Percentiles rank a stretch among this genome's conserved stretches.
Conservation (phyloP, 2,329 filamentous ascomycete genomes). For the Xylariaceae sp. region DNA sequence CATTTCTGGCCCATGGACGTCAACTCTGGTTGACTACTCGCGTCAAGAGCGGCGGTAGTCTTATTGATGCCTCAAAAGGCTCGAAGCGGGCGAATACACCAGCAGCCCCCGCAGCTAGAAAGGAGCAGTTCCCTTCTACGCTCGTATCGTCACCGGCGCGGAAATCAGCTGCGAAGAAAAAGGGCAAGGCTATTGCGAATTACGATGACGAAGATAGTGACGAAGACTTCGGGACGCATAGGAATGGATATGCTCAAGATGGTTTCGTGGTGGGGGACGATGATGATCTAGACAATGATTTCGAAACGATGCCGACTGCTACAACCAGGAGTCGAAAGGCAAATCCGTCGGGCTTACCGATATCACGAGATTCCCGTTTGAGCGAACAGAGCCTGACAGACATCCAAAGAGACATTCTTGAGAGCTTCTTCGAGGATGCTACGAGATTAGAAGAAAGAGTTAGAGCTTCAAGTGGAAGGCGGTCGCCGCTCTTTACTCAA, state of each 20-base stretch:
- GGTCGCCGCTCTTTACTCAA: conserved; percentile 61
- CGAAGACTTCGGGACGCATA: conserved; percentile 33
- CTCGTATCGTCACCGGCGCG: conserved; percentile 50
- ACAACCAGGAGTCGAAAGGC: conserved; percentile 34
- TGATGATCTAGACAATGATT: conserved; percentile 41
- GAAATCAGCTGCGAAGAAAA: conserved; percentile 32
- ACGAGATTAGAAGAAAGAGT: conserved; percentile 55
- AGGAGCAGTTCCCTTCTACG: conserved; percentile 36
- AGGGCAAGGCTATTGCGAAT: conserved; percentile 32
- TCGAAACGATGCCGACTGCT: conserved; percentile 37
- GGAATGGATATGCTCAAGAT: conserved; percentile 42
- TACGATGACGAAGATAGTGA: conserved; percentile 37
- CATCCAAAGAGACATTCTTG: conserved; percentile 58
- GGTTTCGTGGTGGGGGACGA: conserved; percentile 35
- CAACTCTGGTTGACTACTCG: conserved; percentile 39
- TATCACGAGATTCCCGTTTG: conserved; percentile 51
- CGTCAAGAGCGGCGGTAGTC: conserved; percentile 34
- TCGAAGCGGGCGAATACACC: conserved; percentile 36
- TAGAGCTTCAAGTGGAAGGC: conserved; percentile 52
- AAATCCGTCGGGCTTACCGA: conserved; percentile 49
- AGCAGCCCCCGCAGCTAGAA: conserved; percentile 30
- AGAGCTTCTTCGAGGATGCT: conserved; percentile 59
- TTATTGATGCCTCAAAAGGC: conserved; percentile 28
- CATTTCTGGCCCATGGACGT: conserved; percentile 41
- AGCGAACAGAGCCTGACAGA: conserved; percentile 45